Conservation (phyloP, 345 rosid genomes). For the Pistacia integerrima region DNA sequence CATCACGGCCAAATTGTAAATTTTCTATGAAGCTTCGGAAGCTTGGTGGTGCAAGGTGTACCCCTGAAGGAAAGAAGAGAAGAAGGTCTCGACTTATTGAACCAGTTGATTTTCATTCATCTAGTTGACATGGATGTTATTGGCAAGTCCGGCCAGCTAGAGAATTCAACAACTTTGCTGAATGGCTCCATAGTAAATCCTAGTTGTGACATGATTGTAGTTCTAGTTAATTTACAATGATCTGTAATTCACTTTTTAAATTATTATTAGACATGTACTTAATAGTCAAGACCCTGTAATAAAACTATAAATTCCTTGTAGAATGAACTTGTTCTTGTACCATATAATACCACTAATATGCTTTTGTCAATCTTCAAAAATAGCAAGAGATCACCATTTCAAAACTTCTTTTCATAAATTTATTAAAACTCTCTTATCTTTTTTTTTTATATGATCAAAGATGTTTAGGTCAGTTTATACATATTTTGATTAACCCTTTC, state of each 20-base stretch:
- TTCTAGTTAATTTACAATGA: slow-evolving; percentile 16
- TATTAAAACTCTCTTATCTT: no score
- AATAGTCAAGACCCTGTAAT: slow-evolving; percentile 5
- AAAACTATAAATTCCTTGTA: not conserved
- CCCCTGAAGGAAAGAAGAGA: slow-evolving; percentile 75
- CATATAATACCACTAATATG: not conserved
- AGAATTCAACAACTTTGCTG: slow-evolving; percentile 23
- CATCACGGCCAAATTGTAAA: slow-evolving; percentile 39
- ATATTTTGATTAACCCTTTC: no score
- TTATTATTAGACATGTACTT: not conserved
- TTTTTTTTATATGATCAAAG: no score
- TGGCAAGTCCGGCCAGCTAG: not conserved
- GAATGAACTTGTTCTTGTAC: not conserved
- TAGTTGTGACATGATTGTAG: not conserved
- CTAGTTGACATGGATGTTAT: slow-evolving; percentile 26
- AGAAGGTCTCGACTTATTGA: slow-evolving; percentile 49
- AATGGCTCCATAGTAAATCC: slow-evolving; percentile 7
- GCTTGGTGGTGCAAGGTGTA: slow-evolving; percentile 47
- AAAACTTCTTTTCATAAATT: not conserved
- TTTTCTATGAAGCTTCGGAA: slow-evolving; percentile 50
- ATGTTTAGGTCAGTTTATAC: no score
- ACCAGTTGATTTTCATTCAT: slow-evolving; percentile 39
- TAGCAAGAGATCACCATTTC: no score
- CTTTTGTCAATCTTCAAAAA: no score
- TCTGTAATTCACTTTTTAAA: slow-evolving; percentile 5